These are phyloP conservation scores for Jackrogersella minutella DNA, from an alignment of 495 filamentous ascomycete species.

Conservation along the genomic window DNA sequence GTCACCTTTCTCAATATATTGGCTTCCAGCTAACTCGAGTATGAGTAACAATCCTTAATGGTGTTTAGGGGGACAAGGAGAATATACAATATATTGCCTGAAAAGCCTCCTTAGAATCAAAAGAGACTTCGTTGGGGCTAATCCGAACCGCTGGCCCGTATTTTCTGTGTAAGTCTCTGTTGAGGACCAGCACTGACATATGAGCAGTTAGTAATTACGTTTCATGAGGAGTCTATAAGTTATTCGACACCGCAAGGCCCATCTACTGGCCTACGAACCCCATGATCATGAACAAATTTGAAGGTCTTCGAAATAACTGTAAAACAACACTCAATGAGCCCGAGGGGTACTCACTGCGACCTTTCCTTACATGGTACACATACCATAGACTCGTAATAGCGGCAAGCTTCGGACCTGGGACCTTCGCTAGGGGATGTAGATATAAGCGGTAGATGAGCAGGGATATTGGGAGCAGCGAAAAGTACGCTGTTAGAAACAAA, in stretches of 20 bases:
- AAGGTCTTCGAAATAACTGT: no score
- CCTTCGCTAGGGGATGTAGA: slow-evolving; percentile 45
- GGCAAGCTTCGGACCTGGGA: slow-evolving; percentile 49
- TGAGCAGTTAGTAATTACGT: not conserved
- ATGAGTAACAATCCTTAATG: not conserved
- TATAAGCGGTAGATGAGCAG: slow-evolving; percentile 36
- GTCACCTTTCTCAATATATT: slow-evolving; percentile 47
- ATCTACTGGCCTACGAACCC: not conserved
- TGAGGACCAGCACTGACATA: slow-evolving; percentile 34
- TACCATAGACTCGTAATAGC: slow-evolving; percentile 53
- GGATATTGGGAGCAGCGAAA: slow-evolving; percentile 16
- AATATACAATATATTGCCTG: slow-evolving; percentile 52
- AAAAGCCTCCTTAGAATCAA: slow-evolving; percentile 54
- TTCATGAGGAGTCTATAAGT: not conserved
- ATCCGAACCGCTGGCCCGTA: slow-evolving; percentile 66
- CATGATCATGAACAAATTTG: no score
- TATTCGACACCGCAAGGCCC: not conserved
- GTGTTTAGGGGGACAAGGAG: not conserved
- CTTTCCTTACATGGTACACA: slow-evolving; percentile 44
- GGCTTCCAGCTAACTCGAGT: slow-evolving; percentile 31
- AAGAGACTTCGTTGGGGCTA: slow-evolving; percentile 63
- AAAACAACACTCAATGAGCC: not conserved
- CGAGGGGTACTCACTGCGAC: slow-evolving; percentile 26
- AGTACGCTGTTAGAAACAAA: slow-evolving; percentile 7
- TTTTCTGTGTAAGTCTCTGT: slow-evolving; percentile 52